A percentile compares a stretch with the other conserved stretches of the same genome.
Evolutionary conservation across 2,329 filamentous ascomycete species (phyloP).

Genomic region (Uncinocarpus reesii): DNA sequence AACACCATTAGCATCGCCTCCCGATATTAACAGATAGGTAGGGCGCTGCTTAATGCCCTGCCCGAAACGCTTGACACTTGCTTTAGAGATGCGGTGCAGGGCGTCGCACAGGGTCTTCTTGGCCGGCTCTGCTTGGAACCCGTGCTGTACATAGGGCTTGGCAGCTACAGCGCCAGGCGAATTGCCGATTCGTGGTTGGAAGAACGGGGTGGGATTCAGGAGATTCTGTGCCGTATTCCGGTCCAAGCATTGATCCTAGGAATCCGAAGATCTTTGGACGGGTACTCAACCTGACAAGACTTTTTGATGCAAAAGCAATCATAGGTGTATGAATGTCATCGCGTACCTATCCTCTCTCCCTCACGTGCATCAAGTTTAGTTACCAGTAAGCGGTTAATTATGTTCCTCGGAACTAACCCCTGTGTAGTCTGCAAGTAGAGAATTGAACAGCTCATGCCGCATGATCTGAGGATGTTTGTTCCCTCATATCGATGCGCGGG

Average conservation of each 20-base stretch:
- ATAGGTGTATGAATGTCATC: not conserved
- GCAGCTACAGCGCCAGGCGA: slow-evolving; percentile 7
- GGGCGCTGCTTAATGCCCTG: not conserved
- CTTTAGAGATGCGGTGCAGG: not conserved
- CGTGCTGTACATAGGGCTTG: slow-evolving; percentile 7
- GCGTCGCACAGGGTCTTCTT: slow-evolving; percentile 10
- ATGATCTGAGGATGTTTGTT: too few relatives aligned
- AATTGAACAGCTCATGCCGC: too few relatives aligned
- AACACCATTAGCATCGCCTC: not conserved
- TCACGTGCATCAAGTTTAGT: slow-evolving; percentile 3
- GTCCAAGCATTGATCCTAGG: not conserved
- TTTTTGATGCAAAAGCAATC: not conserved
- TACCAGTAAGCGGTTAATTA: too few relatives aligned
- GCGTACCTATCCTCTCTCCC: not conserved
- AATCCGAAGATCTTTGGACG: not conserved
- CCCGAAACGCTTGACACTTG: too few relatives aligned
- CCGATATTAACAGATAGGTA: not conserved
- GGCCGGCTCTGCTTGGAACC: slow-evolving; percentile 2
- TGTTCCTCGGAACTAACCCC: too few relatives aligned
- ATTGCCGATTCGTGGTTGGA: not conserved
- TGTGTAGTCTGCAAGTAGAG: too few relatives aligned
- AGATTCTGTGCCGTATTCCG: slow-evolving; percentile 5
- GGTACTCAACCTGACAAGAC: not conserved
- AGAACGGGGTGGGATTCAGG: slow-evolving; percentile 1
- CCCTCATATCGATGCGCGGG: not conserved